Evolutionary conservation across 768 basidiomycete genomes (phyloP).

Genomic region (Mycena metata): DNA sequence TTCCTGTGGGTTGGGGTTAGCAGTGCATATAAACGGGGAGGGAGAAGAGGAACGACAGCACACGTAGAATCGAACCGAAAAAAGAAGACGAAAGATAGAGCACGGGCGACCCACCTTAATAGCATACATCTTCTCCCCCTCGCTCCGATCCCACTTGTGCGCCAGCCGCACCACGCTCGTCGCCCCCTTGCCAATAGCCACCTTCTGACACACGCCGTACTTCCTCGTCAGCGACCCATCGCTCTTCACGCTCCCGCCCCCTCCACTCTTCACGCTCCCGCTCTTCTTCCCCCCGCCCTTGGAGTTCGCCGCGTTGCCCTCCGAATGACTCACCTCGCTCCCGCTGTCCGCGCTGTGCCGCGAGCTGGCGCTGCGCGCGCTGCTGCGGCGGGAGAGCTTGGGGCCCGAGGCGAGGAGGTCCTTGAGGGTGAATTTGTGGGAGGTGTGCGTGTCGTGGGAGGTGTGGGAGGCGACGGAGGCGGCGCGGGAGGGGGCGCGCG

Average conservation of each 20-base stretch:
- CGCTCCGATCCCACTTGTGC: conserved; percentile 97
- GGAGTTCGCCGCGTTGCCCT: too few relatives aligned
- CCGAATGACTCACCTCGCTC: conserved; percentile 5
- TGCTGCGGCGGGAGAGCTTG: conserved; percentile 77
- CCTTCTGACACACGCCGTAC: conserved; percentile 96
- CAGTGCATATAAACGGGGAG: neutral
- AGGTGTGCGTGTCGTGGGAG: conserved; percentile 41
- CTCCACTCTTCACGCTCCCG: conserved; percentile 35
- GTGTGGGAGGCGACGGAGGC: conserved; percentile 63
- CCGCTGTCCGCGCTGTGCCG: conserved; percentile 59
- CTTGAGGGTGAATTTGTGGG: conserved; percentile 87
- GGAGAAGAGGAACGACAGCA: too few relatives aligned
- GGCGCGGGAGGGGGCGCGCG: conserved; percentile 37
- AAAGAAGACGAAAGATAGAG: too few relatives aligned
- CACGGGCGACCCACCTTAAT: too few relatives aligned
- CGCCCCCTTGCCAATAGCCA: conserved; percentile 97
- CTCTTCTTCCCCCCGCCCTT: conserved; percentile 11
- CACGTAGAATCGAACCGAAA: too few relatives aligned
- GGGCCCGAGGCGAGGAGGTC: conserved; percentile 81
- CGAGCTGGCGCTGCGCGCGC: conserved; percentile 65
- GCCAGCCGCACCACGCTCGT: conserved; percentile 96
- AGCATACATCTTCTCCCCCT: conserved; percentile 94
- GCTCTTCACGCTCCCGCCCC: conserved; percentile 51
- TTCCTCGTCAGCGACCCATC: conserved; percentile 74
- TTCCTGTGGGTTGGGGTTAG: conserved; percentile 67